Base-by-base conservation (phyloP, 106 monocot species). In the Acanthochlamys bracteata region DNA sequence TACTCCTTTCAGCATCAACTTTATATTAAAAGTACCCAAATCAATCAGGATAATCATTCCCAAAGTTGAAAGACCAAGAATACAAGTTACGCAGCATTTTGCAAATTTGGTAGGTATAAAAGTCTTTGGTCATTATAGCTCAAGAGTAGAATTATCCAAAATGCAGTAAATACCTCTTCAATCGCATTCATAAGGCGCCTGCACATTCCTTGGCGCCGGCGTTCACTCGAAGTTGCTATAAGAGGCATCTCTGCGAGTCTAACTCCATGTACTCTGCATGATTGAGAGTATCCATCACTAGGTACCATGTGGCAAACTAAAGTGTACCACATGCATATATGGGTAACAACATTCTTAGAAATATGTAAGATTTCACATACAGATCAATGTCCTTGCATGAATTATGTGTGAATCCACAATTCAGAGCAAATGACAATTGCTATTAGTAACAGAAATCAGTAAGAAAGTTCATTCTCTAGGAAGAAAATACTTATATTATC, bases 131-230 rank as follows among this genome's bases (percentile, higher is more conserved):
- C 19, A 54, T 54, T 6, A 17, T 22, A 21, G 20, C 22, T 4
- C 55, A 55, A 51, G 13, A 0, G 20, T 55, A 51, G 57, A 41
- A 8, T 46, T 4, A 4, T 64, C 20, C 12, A 49, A 11, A 42
- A 16, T 4, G 16, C 23, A 16, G 17, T 10, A 46, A 58, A 20
- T 75, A 87, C 87, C 83, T 72, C 76, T 79, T 87, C 87, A 71
- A 80, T 73, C 14, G 67, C 69, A 61, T 76, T 52, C 59, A 87
- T 68, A 1, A 87, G 70, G 3, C 70, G 70, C 56, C 83, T 69
- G 24, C 87, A 87, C 87, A 87, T 87, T 71, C 87, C 87, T 71
- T 83, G 87, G 51, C 83, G 87, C 3, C 87, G 83, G 66, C 76
- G 65, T 61, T 75, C 76, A 24, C 67, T 68, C 51, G 71, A 74